A percentile compares a stretch with the other conserved stretches of the same genome.
Conservation (phyloP, 257 asterid species). For the Osmanthus fragrans region DNA sequence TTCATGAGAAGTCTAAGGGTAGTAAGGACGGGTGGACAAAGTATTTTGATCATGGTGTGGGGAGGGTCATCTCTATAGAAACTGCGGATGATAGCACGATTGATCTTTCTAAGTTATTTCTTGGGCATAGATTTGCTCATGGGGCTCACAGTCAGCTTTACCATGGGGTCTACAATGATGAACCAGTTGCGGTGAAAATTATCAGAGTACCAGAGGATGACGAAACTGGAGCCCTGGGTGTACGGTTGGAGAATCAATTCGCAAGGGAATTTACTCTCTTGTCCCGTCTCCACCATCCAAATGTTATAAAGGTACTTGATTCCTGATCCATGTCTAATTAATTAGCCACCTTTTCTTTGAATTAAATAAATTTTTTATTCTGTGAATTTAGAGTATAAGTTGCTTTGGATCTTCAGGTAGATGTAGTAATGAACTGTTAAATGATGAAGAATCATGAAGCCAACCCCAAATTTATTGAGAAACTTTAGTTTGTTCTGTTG, state of each 20-base stretch:
- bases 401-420: neutral
- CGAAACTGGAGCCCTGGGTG: constrained; percentile 48
- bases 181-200: constrained; percentile 65
- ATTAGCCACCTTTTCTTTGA: neutral
- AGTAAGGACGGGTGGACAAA: constrained; percentile 61
- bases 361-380: neutral
- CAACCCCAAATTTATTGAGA: neutral
- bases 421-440: neutral
- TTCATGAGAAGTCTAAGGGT: constrained; percentile 46
- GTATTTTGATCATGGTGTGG: constrained; percentile 69
- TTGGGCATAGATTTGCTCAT: constrained; percentile 63
- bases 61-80: constrained; percentile 68
- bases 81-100: constrained; percentile 46
- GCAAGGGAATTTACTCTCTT: constrained; percentile 60
- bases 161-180: constrained; percentile 58
- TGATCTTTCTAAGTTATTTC: constrained; percentile 57
- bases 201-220: constrained; percentile 70
- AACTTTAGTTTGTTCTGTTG: neutral
- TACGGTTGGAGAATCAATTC: constrained; percentile 66
- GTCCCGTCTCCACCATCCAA: constrained; percentile 64
- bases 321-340: neutral
- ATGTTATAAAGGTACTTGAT: constrained; percentile 54
- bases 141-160: constrained; percentile 72
- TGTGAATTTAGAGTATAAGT: neutral
- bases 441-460: neutral